Conservation (phyloP, 164 flowering plant genomes). For the Chimonanthus salicifolius region DNA sequence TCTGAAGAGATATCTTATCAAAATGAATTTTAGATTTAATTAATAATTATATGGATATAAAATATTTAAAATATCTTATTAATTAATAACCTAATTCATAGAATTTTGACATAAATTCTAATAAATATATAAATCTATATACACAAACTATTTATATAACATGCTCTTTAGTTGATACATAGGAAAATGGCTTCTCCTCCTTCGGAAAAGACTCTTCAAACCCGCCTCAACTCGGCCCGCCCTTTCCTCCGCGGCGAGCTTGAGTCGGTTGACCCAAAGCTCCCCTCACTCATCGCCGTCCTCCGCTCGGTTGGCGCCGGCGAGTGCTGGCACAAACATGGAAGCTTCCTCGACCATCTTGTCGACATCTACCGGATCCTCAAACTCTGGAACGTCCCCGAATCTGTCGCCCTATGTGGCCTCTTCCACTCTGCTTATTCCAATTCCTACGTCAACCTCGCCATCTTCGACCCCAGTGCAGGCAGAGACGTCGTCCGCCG, state of each 20-base stretch:
- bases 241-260: conserved; percentile 86
- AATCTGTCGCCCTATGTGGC: conserved; percentile 73
- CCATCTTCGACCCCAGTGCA: conserved; percentile 82
- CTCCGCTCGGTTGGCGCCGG: conserved; percentile 84
- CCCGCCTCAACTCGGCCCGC: conserved; percentile 44
- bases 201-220: conserved; percentile 21
- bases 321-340: conserved; percentile 99
- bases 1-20: too few relatives aligned
- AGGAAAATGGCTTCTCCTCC: conserved; percentile 1
- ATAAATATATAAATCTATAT: too few relatives aligned
- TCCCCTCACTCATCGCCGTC: conserved; percentile 63
- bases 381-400: conserved; percentile 59
- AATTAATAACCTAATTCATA: too few relatives aligned
- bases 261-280: conserved; percentile 39
- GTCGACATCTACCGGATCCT: conserved; percentile 67
- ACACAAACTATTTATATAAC: too few relatives aligned
- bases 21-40: too few relatives aligned
- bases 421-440: conserved; percentile 98
- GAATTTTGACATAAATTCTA: too few relatives aligned
- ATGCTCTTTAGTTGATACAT: too few relatives aligned
- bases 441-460: conserved; percentile 93
- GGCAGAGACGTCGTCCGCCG: conserved; percentile 61
- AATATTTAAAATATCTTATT: too few relatives aligned
- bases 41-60: too few relatives aligned
- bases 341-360: conserved; percentile 88